Conservation (phyloP, 495 filamentous ascomycete species). For the Corynascus novoguineensis region DNA sequence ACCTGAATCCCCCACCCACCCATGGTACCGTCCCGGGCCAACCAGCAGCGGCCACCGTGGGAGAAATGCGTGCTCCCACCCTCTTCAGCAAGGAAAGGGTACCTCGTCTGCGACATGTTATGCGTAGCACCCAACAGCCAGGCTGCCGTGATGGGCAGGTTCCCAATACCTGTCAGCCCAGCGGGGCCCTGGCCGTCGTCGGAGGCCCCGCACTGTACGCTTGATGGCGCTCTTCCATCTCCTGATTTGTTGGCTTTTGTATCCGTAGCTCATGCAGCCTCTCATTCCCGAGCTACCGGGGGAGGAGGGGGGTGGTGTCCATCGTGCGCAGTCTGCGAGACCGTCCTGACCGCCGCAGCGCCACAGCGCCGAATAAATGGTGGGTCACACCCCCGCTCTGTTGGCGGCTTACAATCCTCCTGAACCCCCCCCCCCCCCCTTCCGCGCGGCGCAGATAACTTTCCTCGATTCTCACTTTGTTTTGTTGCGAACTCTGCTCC, state of each 20-base stretch:
- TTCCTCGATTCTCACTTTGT: conserved; percentile 8
- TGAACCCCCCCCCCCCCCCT: conserved; percentile 36
- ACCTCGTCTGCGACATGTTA: conserved; percentile 2
- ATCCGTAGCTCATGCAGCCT: conserved; percentile 18
- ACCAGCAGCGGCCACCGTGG: conserved; percentile 28
- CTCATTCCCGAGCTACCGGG: conserved; percentile 8
- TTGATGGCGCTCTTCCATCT: background rate
- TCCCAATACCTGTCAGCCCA: background rate
- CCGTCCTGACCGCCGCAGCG: conserved; percentile 18
- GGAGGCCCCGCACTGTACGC: conserved; percentile 10
- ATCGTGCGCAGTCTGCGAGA: conserved; percentile 6
- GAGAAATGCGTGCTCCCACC: conserved; percentile 8
- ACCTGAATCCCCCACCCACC: conserved; percentile 3
- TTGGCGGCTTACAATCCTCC: conserved; percentile 28
- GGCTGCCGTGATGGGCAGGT: conserved; percentile 8
- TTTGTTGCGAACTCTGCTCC: background rate
- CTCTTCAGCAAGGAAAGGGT: background rate
- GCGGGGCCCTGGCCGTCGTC: background rate
- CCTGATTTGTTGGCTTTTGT: conserved; percentile 18
- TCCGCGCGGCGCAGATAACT: conserved; percentile 13
- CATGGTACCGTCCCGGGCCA: conserved; percentile 22
- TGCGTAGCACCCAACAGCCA: conserved; percentile 8
- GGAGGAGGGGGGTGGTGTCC: background rate
- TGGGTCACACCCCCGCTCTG: conserved; percentile 34
- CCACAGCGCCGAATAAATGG: conserved; percentile 29